These are phyloP conservation scores for Russula compacta DNA, from an alignment of 768 basidiomycete species.

Conservation along the genomic window DNA sequence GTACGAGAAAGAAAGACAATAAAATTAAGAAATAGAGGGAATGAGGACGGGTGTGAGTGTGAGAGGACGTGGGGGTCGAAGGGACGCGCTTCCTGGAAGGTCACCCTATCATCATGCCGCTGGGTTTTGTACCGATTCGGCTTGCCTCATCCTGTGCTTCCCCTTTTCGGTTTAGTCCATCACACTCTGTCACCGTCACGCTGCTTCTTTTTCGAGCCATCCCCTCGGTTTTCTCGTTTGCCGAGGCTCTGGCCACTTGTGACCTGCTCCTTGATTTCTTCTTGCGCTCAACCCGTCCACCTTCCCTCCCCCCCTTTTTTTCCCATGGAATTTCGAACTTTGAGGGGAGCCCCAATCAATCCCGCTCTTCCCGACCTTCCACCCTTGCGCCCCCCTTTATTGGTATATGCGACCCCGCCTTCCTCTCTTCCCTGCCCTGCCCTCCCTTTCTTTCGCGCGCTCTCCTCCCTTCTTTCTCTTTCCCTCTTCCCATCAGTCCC, in stretches of 20 bases:
- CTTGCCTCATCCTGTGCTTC: slow-evolving; percentile 18
- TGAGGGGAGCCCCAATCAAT: slow-evolving; percentile 13
- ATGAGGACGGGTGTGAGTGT: slow-evolving; percentile 7
- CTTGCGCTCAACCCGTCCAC: slow-evolving; percentile 15
- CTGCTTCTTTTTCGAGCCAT: slow-evolving; percentile 5
- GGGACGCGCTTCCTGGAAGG: slow-evolving; percentile 20
- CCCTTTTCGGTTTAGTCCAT: slow-evolving; percentile 17
- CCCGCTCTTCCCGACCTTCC: slow-evolving; percentile 8
- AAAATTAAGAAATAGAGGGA: slow-evolving; percentile 19
- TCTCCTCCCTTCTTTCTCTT: neutral
- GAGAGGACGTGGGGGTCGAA: slow-evolving; percentile 19
- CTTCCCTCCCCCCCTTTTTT: slow-evolving; percentile 17
- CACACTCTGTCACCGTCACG: slow-evolving; percentile 15
- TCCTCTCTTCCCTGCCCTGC: neutral
- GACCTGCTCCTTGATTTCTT: slow-evolving; percentile 5
- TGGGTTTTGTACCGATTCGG: slow-evolving; percentile 22
- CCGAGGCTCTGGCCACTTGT: slow-evolving; percentile 14
- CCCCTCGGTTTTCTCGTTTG: slow-evolving; percentile 5
- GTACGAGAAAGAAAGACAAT: slow-evolving; percentile 15
- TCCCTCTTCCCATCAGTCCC: neutral
- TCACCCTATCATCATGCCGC: slow-evolving; percentile 18
- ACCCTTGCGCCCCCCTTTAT: slow-evolving; percentile 2
- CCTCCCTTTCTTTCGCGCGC: neutral
- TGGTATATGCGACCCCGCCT: neutral
- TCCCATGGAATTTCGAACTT: slow-evolving; percentile 21